Base-by-base conservation (phyloP, 2,329 filamentous ascomycete species). In the Phoma sp. region DNA sequence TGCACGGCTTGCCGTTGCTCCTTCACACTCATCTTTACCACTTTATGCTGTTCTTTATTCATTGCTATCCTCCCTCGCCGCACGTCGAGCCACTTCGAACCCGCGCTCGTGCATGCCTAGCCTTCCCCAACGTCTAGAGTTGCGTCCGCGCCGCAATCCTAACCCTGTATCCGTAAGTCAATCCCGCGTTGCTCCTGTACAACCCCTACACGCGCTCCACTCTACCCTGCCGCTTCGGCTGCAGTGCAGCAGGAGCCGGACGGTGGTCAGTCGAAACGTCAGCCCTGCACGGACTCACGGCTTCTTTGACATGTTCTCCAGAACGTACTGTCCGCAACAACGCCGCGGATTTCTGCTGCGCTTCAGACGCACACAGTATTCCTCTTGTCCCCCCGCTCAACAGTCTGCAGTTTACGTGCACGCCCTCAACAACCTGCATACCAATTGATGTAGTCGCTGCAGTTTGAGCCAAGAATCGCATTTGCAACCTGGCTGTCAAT, bases 201-300 rank as follows among this genome's bases (percentile, higher is more conserved):
- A 59, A 46, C 41, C 48, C 55, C 50, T 52, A 53, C 47, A 38
- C 25, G 51, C 57, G 56, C 53, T 64, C 59, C 62, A 62, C 60
- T 60, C 62, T 69, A 62, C 64, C 61, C 60, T 67, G 63, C 55
- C 67, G 62, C 65, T 66, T 70, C 71, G 67, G 67, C 63, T 72
- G 63, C 67, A 62, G 57, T 63, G 65, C 63, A 69, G 60, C 64
- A 68, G 64, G 63, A 67, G 65, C 72, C 69, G 70, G 65, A 70
- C 55, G 64, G 65, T 69, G 67, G 64, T 58, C 60, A 63, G 44
- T 62, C 55, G 64, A 69, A 69, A 73, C 69, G 67, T 71, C 72
- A 73, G 68, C 65, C 69, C 71, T 75, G 72, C 71, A 75, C 70
- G 69, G 71, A 72, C 72, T 68, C 60, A 61, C 65, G 67, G 59